Evolutionary conservation across 2,329 filamentous ascomycete species (phyloP).

Genomic region (Cercospora canescens): DNA sequence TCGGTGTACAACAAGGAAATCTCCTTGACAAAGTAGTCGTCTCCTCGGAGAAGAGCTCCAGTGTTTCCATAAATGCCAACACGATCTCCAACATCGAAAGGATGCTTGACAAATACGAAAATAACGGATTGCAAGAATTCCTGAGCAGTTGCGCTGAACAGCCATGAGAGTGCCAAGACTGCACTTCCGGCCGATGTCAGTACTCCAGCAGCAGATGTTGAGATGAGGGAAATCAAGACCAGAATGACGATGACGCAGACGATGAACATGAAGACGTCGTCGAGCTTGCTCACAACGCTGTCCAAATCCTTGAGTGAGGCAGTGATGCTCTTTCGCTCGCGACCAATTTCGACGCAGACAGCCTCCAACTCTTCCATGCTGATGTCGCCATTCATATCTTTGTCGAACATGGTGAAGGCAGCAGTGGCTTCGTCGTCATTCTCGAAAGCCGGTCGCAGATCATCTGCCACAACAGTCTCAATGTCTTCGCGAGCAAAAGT

Average conservation of each 20-base stretch:
- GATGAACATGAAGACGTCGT: conserved; percentile 85
- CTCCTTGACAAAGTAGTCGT: conserved; percentile 95
- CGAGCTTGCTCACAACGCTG: conserved; percentile 86
- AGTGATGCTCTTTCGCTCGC: conserved; percentile 92
- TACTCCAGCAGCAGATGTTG: conserved; percentile 83
- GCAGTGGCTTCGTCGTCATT: conserved; percentile 83
- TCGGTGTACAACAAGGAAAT: conserved; percentile 92
- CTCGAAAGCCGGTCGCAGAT: conserved; percentile 76
- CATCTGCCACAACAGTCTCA: conserved; percentile 75
- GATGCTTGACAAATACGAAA: conserved; percentile 96
- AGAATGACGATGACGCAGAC: conserved; percentile 78
- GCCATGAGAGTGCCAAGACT: conserved; percentile 87
- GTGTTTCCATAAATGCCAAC: conserved; percentile 91
- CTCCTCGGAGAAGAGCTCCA: conserved; percentile 73
- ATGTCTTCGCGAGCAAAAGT: conserved; percentile 75
- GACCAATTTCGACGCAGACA: conserved; percentile 89
- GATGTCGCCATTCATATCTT: conserved; percentile 94
- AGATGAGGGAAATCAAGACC: conserved; percentile 86
- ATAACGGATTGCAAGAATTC: conserved; percentile 93
- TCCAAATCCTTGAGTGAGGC: conserved; percentile 94
- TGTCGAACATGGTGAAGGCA: conserved; percentile 91
- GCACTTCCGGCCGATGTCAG: conserved; percentile 86
- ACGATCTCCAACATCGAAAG: conserved; percentile 92
- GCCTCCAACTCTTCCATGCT: conserved; percentile 92
- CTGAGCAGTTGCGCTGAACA: conserved; percentile 88